These are phyloP conservation scores for Scytalidium sp. DNA, from an alignment of 2,329 filamentous ascomycete genomes.

Conservation along the genomic window DNA sequence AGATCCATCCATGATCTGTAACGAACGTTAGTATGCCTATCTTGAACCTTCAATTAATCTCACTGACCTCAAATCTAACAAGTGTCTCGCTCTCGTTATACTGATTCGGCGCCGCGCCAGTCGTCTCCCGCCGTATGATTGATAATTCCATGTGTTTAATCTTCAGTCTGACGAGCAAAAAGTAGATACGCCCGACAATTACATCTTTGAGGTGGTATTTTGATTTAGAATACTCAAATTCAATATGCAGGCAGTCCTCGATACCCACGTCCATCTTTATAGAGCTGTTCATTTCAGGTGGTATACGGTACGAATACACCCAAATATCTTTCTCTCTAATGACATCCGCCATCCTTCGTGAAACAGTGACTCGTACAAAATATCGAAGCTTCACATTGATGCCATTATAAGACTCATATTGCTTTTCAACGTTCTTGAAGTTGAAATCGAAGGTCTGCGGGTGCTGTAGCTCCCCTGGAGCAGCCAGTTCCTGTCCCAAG, in stretches of 20 bases:
- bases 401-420: constrained; percentile 99
- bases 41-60: constrained; percentile 1
- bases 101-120: constrained; percentile 93
- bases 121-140: constrained; percentile 95
- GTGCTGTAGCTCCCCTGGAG: constrained; percentile 95
- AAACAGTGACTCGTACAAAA: constrained; percentile 96
- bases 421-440: constrained; percentile 99
- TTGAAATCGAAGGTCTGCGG: constrained; percentile 99
- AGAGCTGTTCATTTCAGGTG: constrained; percentile 94
- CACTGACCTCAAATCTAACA: constrained; percentile 82
- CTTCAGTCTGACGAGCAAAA: constrained; percentile 92
- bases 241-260: constrained; percentile 97
- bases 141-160: constrained; percentile 99
- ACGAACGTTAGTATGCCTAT: constrained; percentile 12
- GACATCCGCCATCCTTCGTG: constrained; percentile 94
- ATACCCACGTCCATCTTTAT: constrained; percentile 99
- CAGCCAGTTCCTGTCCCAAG: constrained; percentile 92
- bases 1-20: constrained; percentile 97
- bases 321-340: constrained; percentile 99
- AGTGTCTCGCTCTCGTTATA: constrained; percentile 99
- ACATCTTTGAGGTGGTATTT: constrained; percentile 99
- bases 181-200: constrained; percentile 98
- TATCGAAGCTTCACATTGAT: constrained; percentile 99
- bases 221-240: constrained; percentile 99
- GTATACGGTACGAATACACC: constrained; percentile 98